Conservation (phyloP, 2,329 filamentous ascomycete genomes). For the Ophiostoma perfectum region DNA sequence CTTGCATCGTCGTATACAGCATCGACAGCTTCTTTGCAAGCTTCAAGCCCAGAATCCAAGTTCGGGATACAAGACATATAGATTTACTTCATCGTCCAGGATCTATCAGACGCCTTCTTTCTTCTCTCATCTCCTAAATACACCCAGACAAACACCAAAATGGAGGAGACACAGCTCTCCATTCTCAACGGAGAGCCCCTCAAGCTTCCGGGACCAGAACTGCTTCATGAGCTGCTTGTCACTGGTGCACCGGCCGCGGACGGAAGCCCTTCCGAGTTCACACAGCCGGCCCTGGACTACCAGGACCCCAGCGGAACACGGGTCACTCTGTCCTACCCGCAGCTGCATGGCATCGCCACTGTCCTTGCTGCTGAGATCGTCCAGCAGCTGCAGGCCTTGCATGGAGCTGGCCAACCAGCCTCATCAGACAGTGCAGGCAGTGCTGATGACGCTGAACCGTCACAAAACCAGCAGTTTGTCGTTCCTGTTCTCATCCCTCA, state of each 20-base stretch:
- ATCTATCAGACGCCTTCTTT: too few species aligned
- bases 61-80: background rate
- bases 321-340: conserved; percentile 52
- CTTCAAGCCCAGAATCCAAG: background rate
- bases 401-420: background rate
- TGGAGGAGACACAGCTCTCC: conserved; percentile 32
- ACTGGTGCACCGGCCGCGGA: conserved; percentile 29
- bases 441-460: background rate
- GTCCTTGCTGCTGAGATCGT: conserved; percentile 49
- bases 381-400: background rate
- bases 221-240: conserved; percentile 56
- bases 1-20: background rate
- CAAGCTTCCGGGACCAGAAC: conserved; percentile 39
- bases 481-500: conserved; percentile 76
- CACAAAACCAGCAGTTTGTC: conserved; percentile 40
- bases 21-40: background rate
- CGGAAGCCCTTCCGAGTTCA: background rate
- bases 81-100: background rate
- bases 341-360: conserved; percentile 56
- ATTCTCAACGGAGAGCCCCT: conserved; percentile 43
- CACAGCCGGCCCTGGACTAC: conserved; percentile 57
- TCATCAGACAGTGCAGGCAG: background rate
- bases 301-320: conserved; percentile 44
- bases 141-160: background rate
- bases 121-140: background rate